Conservation (phyloP, 2,329 filamentous ascomycete genomes). For the Fusarium longipes region DNA sequence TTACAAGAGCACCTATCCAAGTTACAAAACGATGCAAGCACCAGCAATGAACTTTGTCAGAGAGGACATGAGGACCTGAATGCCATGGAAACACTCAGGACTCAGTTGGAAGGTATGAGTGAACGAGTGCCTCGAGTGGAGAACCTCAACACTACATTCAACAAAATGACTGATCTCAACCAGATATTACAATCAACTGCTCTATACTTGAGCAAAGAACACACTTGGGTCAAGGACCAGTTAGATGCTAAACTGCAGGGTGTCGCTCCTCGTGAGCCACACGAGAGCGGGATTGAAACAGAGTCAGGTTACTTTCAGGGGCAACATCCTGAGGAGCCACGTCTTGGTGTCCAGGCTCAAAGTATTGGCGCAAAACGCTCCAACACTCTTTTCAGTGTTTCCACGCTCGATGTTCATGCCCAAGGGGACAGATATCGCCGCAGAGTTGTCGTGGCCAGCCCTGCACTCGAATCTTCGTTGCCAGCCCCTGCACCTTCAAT, state of each 20-base stretch:
- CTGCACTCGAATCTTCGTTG: slow-evolving; percentile 34
- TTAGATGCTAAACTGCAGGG: slow-evolving; percentile 18
- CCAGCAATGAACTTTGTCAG: slow-evolving; percentile 35
- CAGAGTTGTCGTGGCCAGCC: slow-evolving; percentile 51
- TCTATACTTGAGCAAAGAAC: slow-evolving; percentile 46
- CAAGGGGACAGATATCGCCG: slow-evolving; percentile 36
- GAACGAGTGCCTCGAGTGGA: slow-evolving; percentile 43
- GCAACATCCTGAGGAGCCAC: not conserved
- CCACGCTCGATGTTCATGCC: not conserved
- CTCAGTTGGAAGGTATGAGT: slow-evolving; percentile 42
- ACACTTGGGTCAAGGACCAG: slow-evolving; percentile 47
- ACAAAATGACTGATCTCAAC: slow-evolving; percentile 45
- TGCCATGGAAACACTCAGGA: slow-evolving; percentile 42
- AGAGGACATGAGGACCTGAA: slow-evolving; percentile 48
- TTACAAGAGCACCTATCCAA: slow-evolving; percentile 38
- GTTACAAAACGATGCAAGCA: slow-evolving; percentile 39
- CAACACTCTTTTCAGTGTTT: not conserved
- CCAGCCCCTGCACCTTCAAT: slow-evolving; percentile 49
- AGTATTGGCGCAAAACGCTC: not conserved
- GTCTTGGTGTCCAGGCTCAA: not conserved
- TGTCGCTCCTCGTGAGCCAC: not conserved
- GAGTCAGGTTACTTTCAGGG: not conserved
- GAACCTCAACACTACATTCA: slow-evolving; percentile 40
- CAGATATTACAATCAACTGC: slow-evolving; percentile 47
- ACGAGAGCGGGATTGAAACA: not conserved